Evolutionary conservation across 2,329 filamentous ascomycete genomes (phyloP).

Genomic region (Clonostachys solani): DNA sequence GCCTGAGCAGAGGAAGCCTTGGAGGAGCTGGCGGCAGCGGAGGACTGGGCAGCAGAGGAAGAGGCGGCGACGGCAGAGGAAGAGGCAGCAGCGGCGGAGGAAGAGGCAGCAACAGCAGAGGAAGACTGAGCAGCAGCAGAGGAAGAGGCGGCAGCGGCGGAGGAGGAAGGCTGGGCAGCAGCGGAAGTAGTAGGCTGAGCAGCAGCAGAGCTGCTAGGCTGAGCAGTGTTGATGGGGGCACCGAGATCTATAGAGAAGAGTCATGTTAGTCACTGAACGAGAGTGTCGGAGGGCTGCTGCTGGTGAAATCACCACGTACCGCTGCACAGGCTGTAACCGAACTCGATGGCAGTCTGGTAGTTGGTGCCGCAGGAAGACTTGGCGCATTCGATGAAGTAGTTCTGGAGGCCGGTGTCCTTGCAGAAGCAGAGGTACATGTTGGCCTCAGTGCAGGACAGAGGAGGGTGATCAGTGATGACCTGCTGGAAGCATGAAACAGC

Average conservation of each 20-base stretch:
- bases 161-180: no score
- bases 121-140: no score
- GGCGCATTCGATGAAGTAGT: constrained; percentile 14
- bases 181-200: background rate
- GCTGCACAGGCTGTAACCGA: constrained; percentile 24
- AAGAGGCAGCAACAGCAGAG: no score
- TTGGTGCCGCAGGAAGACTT: constrained; percentile 7
- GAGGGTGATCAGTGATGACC: constrained; percentile 18
- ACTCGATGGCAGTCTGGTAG: constrained; percentile 8
- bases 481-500: constrained; percentile 12
- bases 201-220: background rate
- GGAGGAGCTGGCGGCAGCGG: background rate
- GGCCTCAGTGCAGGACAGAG: constrained; percentile 17
- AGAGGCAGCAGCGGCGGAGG: no score
- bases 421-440: constrained; percentile 24
- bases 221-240: constrained; percentile 1
- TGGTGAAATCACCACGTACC: background rate
- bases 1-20: background rate
- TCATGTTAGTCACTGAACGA: background rate
- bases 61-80: no score
- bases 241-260: background rate
- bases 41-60: background rate
- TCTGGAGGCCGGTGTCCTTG: constrained; percentile 12
- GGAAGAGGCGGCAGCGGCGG: no score
- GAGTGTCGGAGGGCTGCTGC: background rate